A percentile compares a stretch with the other conserved stretches of the same genome.
These are phyloP conservation scores for Pulveroboletus ravenelii DNA, from an alignment of 768 basidiomycete species.

Conservation along the genomic window DNA sequence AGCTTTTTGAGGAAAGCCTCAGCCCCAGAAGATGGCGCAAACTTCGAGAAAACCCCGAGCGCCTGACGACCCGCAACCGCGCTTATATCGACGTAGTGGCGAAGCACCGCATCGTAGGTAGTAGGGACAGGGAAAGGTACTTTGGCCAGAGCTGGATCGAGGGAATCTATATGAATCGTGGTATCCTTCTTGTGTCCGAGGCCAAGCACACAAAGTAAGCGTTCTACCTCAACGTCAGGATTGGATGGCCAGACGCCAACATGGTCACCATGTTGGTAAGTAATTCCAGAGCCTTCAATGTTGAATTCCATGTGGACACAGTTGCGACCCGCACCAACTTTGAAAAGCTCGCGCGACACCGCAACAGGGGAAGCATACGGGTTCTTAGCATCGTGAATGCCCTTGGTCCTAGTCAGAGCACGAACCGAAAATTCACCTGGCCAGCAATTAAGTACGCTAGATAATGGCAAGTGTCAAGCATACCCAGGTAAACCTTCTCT, in stretches of 20 bases:
- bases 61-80: constrained; percentile 94
- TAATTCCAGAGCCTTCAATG: constrained; percentile 92
- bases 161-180: constrained; percentile 90
- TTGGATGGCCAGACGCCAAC: constrained; percentile 97
- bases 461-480: constrained; percentile 17
- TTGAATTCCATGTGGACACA: constrained; percentile 94
- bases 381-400: constrained; percentile 98
- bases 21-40: constrained; percentile 77
- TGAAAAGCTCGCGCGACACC: constrained; percentile 79
- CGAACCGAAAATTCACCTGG: constrained; percentile 92
- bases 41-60: constrained; percentile 81
- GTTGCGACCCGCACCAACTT: constrained; percentile 67
- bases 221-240: constrained; percentile 85
- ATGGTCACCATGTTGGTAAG: constrained; percentile 99
- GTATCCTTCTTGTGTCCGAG: constrained; percentile 75
- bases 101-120: constrained; percentile 87
- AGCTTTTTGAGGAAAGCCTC: constrained; percentile 68
- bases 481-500: constrained; percentile 93
- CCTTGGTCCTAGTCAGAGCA: constrained; percentile 87
- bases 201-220: constrained; percentile 82
- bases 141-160: constrained; percentile 96
- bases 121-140: constrained; percentile 98
- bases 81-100: constrained; percentile 96
- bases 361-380: constrained; percentile 85
- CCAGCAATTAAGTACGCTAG: background rate